phyloP scores from a whole-genome alignment of 2,329 filamentous ascomycete genomes.

The Colletotrichum costaricense region DNA sequence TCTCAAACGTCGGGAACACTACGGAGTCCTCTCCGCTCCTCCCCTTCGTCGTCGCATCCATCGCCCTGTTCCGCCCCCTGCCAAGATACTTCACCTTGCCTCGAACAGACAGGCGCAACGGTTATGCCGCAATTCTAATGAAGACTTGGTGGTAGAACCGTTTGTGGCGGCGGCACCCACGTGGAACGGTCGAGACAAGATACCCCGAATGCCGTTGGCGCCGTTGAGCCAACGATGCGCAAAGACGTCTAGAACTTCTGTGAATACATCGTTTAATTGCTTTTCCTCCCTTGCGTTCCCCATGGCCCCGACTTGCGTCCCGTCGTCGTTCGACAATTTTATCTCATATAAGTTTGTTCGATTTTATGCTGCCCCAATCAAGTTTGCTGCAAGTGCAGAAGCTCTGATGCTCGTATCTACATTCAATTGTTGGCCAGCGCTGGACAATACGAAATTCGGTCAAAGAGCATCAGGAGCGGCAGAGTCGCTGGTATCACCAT shows the following conservation, averaged over 20 bases:
- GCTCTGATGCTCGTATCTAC: not conserved
- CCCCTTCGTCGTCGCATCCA: not conserved
- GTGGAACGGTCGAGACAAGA: slow-evolving; percentile 1
- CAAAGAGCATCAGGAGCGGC: not conserved
- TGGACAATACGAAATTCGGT: not conserved
- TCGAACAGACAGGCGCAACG: not conserved
- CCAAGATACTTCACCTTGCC: not conserved
- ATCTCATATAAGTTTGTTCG: not conserved
- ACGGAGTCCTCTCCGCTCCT: not conserved
- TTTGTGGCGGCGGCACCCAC: slow-evolving; percentile 13
- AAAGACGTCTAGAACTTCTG: not conserved
- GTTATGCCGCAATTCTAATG: not conserved
- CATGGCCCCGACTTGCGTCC: not conserved
- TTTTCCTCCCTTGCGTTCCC: not conserved
- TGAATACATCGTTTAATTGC: not conserved
- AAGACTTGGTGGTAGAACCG: not conserved
- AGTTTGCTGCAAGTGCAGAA: not conserved
- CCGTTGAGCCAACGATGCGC: not conserved
- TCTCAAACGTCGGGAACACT: not conserved
- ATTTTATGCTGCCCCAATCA: not conserved
- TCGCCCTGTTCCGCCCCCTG: not conserved
- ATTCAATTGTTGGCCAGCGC: not conserved
- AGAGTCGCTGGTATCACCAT: not conserved
- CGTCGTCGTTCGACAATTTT: too few relatives aligned
- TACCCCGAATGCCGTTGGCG: slow-evolving; percentile 3